A percentile compares a stretch with the other conserved stretches of the same genome.
phyloP scores from a whole-genome alignment of 768 basidiomycete species.

The Mycena vitilis region DNA sequence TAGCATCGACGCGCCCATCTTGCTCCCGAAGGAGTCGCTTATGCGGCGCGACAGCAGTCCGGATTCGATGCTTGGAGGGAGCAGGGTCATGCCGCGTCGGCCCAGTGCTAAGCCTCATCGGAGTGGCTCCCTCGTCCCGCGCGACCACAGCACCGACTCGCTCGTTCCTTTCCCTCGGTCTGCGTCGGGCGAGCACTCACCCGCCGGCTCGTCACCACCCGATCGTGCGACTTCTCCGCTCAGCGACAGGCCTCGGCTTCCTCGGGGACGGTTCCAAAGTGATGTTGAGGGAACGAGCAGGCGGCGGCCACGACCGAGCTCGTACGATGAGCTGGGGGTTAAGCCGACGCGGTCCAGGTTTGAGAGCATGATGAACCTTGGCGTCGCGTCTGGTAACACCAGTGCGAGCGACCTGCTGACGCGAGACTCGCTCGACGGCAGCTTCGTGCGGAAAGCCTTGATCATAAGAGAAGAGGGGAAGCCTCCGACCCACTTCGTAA shows the following conservation, averaged over 20 bases:
- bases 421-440: constrained; percentile 74
- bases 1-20: constrained; percentile 65
- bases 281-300: constrained; percentile 73
- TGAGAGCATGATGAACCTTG: constrained; percentile 78
- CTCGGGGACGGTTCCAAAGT: constrained; percentile 78
- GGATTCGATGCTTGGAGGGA: constrained; percentile 56
- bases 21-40: constrained; percentile 62
- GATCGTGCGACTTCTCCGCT: constrained; percentile 46
- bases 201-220: constrained; percentile 46
- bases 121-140: constrained; percentile 59
- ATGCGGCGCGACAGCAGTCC: constrained; percentile 69
- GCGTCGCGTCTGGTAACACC: constrained; percentile 61
- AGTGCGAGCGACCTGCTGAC: constrained; percentile 75
- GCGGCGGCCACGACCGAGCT: constrained; percentile 69
- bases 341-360: constrained; percentile 70
- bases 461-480: constrained; percentile 87
- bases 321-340: constrained; percentile 74
- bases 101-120: constrained; percentile 67
- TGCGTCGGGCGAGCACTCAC: constrained; percentile 61
- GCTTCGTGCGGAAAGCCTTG: constrained; percentile 72
- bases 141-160: constrained; percentile 50
- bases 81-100: constrained; percentile 62
- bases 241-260: constrained; percentile 53
- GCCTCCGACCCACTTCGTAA: constrained; percentile 82
- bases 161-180: constrained; percentile 76